Evolutionary conservation across 2,329 filamentous ascomycete species (phyloP), one percentile per base, ranked within the genome.

Genomic region (Xylaria arbuscula): DNA sequence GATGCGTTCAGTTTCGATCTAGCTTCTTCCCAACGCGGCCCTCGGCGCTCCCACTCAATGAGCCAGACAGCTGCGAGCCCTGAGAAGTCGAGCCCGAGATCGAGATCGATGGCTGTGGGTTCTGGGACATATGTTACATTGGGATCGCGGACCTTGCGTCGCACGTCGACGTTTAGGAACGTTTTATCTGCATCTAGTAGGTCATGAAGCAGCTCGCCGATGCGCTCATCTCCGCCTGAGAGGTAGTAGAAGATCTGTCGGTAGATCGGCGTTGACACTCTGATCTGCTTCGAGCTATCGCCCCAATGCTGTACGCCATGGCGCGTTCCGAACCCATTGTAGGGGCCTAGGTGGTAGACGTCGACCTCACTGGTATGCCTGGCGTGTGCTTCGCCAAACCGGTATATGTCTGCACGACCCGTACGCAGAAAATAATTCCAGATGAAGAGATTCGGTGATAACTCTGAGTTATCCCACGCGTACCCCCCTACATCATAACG

Each of bases 401-500:
- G 82, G 72, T 86, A 90, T 0, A 88, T 84, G 61, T 88, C 87
- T 2, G 83, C 82, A 1, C 85, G 81, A 0, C 87, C 87, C 0
- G 87, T 90, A 10, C 85, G 84, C 1, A 90, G 81, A 77, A 90
- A 90, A 66, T 88, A 86, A 3, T 83, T 84, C 88, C 88, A 90
- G 72, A 90, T 84, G 78, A 86, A 90, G 1, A 90, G 76, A 71
- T 90, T 88, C 0, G 88, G 86, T 0, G 88, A 90, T 0, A 90
- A 80, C 74, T 90, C 88, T 0, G 86, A 88, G 73, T 90, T 90
- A 57, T 90, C 88, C 88, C 88, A 90, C 0, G 87, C 88, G 66
- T 87, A 90, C 0, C 88, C 88, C 3, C 88, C 88, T 19, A 90
- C 76, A 54, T 90, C 88, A 64, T 90, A 90, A 1, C 87, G 83